A percentile compares a stretch with the other conserved stretches of the same genome.
Evolutionary conservation across 208 protist genomes (phyloP).

Genomic region (Trypanosoma theileri): DNA sequence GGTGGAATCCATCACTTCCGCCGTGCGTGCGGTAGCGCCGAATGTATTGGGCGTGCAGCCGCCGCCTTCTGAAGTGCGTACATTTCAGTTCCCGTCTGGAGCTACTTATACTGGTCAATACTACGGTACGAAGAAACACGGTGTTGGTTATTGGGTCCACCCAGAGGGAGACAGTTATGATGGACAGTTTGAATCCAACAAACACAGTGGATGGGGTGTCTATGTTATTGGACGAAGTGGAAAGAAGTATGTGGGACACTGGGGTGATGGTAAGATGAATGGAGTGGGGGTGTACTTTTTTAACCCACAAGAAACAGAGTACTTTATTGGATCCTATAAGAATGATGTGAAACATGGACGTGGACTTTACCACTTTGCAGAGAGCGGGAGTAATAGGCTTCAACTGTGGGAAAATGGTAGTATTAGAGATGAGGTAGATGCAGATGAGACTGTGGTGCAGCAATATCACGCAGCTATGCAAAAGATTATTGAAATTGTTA

Average conservation of each 20-base stretch:
- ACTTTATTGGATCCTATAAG: conserved; percentile 82
- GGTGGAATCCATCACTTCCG: conserved; percentile 42
- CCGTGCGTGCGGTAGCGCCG: conserved; percentile 63
- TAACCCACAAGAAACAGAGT: conserved; percentile 85
- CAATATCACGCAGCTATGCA: conserved; percentile 58
- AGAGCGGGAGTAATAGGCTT: conserved; percentile 62
- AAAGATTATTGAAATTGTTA: conserved; percentile 63
- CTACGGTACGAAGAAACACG: conserved; percentile 87
- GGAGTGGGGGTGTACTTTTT: conserved; percentile 91
- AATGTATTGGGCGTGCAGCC: conserved; percentile 57
- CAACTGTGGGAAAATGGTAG: conserved; percentile 80
- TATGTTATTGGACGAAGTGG: conserved; percentile 85
- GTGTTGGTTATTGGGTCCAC: conserved; percentile 83
- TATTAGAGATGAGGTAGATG: conserved; percentile 65
- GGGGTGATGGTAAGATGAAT: conserved; percentile 87
- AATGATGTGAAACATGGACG: conserved; percentile 84
- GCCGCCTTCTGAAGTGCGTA: conserved; percentile 63
- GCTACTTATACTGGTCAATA: conserved; percentile 89
- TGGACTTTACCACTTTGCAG: conserved; percentile 86
- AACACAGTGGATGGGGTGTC: conserved; percentile 89
- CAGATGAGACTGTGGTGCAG: conserved; percentile 39
- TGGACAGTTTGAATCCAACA: conserved; percentile 85
- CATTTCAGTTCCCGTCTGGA: conserved; percentile 88
- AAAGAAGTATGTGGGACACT: conserved; percentile 87
- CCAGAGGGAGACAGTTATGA: conserved; percentile 89